Conservation (phyloP, 768 basidiomycete genomes). For the Botryobasidium botryosum region DNA sequence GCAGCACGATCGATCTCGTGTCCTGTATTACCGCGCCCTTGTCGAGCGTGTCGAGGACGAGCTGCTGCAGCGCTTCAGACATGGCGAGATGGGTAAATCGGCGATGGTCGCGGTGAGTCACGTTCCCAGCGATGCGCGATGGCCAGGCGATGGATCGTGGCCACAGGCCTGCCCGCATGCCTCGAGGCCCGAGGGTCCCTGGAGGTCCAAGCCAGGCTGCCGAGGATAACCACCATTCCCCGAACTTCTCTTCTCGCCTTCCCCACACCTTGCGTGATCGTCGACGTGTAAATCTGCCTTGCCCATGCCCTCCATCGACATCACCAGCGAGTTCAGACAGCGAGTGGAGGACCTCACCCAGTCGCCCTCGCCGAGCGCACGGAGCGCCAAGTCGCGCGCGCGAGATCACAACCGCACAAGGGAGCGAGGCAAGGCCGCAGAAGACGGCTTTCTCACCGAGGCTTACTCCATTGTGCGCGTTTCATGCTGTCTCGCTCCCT, state of each 20-base stretch:
- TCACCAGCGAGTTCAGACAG: background rate
- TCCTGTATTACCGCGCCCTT: conserved; percentile 39
- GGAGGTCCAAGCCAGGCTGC: too few species aligned
- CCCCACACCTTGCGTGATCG: too few species aligned
- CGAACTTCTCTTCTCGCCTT: too few species aligned
- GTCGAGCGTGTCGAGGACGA: conserved; percentile 59
- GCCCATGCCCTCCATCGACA: background rate
- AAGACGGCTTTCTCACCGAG: conserved; percentile 52
- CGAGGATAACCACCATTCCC: too few species aligned
- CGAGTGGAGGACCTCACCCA: background rate
- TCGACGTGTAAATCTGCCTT: too few species aligned
- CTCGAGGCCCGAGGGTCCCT: too few species aligned
- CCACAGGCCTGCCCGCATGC: too few species aligned
- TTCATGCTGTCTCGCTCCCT: conserved; percentile 15
- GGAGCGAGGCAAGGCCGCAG: conserved; percentile 22
- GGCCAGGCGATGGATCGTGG: too few species aligned
- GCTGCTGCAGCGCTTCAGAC: conserved; percentile 54
- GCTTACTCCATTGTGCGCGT: conserved; percentile 49
- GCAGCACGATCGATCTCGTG: conserved; percentile 48
- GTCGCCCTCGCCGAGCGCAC: background rate
- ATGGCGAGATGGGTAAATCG: too few species aligned
- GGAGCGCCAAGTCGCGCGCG: background rate
- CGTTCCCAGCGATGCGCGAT: too few species aligned
- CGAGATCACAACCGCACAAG: background rate
- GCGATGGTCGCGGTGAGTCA: too few species aligned